phyloP scores from a whole-genome alignment of 345 rosid genomes.

The Gossypium anomalum region DNA sequence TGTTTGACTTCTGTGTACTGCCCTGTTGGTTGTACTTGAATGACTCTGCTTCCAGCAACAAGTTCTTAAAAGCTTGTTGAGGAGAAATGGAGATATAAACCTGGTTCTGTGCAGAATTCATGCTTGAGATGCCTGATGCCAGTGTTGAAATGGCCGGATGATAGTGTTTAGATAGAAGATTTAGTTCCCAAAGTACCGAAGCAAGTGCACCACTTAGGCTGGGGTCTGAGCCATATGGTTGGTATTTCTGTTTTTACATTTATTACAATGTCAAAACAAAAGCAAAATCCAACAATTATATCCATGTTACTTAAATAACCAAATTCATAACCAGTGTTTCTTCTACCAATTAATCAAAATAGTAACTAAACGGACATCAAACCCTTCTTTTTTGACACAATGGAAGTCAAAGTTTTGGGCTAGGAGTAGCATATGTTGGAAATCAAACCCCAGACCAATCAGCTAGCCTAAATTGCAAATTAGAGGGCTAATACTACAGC shows the following conservation, averaged over 20 bases:
- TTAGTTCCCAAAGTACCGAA: slow-evolving; percentile 90
- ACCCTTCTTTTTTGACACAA: too few relatives aligned
- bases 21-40: slow-evolving; percentile 42
- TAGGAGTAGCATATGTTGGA: background rate
- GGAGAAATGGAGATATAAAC: slow-evolving; percentile 53
- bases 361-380: background rate
- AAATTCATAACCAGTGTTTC: background rate
- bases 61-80: slow-evolving; percentile 64
- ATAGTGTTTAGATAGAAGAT: slow-evolving; percentile 70
- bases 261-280: background rate
- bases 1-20: slow-evolving; percentile 33
- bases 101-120: slow-evolving; percentile 62
- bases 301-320: background rate
- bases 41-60: slow-evolving; percentile 52
- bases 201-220: slow-evolving; percentile 91
- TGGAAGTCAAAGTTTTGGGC: background rate
- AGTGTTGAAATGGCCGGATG: slow-evolving; percentile 64
- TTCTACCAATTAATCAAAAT: background rate
- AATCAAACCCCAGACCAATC: background rate
- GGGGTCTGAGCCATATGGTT: slow-evolving; percentile 79
- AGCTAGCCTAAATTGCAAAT: background rate
- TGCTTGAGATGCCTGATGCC: slow-evolving; percentile 53
- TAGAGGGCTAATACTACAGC: background rate
- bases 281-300: background rate
- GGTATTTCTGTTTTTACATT: slow-evolving; percentile 52